Conservation (phyloP, 139 green algal species). For the Coelastrella sp. region DNA sequence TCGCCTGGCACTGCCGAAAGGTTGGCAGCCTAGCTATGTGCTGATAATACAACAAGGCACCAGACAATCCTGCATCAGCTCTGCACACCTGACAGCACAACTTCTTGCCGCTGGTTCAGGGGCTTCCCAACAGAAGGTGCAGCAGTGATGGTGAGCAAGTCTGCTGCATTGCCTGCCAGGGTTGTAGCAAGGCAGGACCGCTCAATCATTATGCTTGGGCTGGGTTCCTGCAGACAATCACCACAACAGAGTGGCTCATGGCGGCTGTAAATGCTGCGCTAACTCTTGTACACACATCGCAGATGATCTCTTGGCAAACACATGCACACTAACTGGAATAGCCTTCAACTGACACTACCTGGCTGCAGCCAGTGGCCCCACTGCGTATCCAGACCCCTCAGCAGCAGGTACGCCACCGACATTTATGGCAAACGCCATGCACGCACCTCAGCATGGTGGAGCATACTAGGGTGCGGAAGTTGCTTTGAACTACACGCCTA, state of each 20-base stretch:
- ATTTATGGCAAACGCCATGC: too few relatives aligned
- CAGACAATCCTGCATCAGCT: background rate
- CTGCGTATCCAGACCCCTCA: too few relatives aligned
- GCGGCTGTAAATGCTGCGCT: background rate
- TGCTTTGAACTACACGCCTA: background rate
- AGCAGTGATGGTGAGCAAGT: constrained; percentile 80
- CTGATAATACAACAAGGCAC: background rate
- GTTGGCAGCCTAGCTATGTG: too few relatives aligned
- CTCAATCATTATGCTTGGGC: background rate
- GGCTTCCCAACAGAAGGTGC: background rate
- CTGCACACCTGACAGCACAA: constrained; percentile 46
- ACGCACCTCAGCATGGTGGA: too few relatives aligned
- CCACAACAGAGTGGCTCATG: background rate
- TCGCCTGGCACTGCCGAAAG: too few relatives aligned
- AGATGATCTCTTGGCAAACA: too few relatives aligned
- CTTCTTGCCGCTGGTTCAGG: constrained; percentile 41
- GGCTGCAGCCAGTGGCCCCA: too few relatives aligned
- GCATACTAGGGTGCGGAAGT: background rate
- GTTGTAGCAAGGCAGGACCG: constrained; percentile 56
- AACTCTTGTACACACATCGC: too few relatives aligned
- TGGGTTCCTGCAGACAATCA: background rate
- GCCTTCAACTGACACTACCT: too few relatives aligned
- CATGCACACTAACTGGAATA: too few relatives aligned
- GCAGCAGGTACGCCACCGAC: too few relatives aligned
- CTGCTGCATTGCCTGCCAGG: constrained; percentile 75